Percentiles rank a stretch among this genome's conserved stretches.
Evolutionary conservation across 352 stramenopile genomes (phyloP).

Genomic region (Elongisporangium undulatum): DNA sequence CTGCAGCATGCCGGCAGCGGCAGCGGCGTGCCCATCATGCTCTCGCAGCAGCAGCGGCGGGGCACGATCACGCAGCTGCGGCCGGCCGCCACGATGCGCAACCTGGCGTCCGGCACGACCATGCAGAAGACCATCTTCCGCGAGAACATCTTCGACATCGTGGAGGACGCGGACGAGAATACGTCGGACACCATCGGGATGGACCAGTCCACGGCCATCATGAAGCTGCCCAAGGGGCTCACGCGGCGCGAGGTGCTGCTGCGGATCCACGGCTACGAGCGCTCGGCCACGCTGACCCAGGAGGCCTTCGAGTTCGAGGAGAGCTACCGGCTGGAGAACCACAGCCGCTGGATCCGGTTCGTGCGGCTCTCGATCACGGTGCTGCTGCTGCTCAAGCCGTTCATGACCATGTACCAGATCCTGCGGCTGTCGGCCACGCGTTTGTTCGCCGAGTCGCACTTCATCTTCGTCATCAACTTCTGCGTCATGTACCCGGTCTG

Average conservation of each 20-base stretch:
- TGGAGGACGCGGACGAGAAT: slow-evolving; percentile 44
- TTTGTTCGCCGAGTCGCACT: slow-evolving; percentile 43
- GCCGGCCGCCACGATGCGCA: not conserved
- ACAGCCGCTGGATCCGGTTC: slow-evolving; percentile 59
- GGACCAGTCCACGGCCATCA: slow-evolving; percentile 41
- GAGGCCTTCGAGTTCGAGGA: slow-evolving; percentile 69
- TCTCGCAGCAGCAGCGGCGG: slow-evolving; percentile 18
- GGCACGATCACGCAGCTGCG: slow-evolving; percentile 16
- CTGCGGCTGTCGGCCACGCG: slow-evolving; percentile 35
- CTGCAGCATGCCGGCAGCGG: not conserved
- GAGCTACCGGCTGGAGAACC: slow-evolving; percentile 69
- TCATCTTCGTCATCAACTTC: slow-evolving; percentile 79
- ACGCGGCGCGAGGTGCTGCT: slow-evolving; percentile 67
- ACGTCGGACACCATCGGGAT: slow-evolving; percentile 11
- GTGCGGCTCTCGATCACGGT: slow-evolving; percentile 62
- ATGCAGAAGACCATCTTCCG: slow-evolving; percentile 39
- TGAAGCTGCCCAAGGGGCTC: slow-evolving; percentile 67
- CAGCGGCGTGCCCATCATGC: slow-evolving; percentile 2
- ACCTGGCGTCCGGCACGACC: slow-evolving; percentile 4
- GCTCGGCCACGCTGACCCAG: slow-evolving; percentile 19
- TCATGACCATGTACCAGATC: slow-evolving; percentile 75
- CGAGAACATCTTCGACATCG: slow-evolving; percentile 78
- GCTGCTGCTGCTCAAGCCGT: slow-evolving; percentile 64
- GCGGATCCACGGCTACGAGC: slow-evolving; percentile 28
- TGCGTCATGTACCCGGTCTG: slow-evolving; percentile 71